Percentiles rank a stretch among this genome's conserved stretches.
These are phyloP conservation scores for Diaporthe citrichinensis DNA, from an alignment of 2,329 filamentous ascomycete genomes.

Conservation along the genomic window DNA sequence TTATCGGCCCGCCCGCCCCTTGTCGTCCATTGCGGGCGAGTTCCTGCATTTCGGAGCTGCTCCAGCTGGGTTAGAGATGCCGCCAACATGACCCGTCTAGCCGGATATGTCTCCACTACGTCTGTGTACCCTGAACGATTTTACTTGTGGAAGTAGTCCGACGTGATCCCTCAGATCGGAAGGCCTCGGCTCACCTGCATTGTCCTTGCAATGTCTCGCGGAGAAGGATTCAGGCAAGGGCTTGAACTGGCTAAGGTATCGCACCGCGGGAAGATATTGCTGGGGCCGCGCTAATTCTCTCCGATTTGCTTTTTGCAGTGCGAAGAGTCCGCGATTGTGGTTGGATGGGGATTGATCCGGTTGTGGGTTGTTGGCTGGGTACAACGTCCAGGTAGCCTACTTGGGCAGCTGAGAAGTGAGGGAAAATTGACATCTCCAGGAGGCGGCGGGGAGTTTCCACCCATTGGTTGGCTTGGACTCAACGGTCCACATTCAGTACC, in stretches of 20 bases:
- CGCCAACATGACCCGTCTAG: not conserved
- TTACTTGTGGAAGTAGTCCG: conserved; percentile 2
- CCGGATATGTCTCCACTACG: not conserved
- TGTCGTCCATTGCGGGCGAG: not conserved
- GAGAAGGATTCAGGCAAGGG: not conserved
- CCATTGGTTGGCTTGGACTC: not conserved
- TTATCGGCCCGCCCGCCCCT: conserved; percentile 7
- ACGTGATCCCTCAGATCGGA: conserved; percentile 7
- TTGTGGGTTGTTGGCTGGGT: not conserved
- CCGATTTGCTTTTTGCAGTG: not conserved
- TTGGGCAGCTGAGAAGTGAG: not conserved
- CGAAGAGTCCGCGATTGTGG: not conserved
- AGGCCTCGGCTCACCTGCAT: not conserved
- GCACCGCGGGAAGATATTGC: not conserved
- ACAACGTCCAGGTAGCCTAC: not conserved
- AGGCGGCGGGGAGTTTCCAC: not conserved
- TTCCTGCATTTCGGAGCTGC: conserved; percentile 25
- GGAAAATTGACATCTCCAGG: conserved; percentile 17
- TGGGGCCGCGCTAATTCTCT: conserved; percentile 6
- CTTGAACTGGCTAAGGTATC: not conserved
- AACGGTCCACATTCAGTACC: conserved; percentile 13
- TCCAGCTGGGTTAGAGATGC: conserved; percentile 8
- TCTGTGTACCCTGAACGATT: not conserved
- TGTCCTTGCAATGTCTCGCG: not conserved
- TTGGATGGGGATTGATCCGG: conserved; percentile 1